Percentiles rank a stretch among this genome's conserved stretches.
Conservation (phyloP, 306 rosid species). For the Quercus parvula region DNA sequence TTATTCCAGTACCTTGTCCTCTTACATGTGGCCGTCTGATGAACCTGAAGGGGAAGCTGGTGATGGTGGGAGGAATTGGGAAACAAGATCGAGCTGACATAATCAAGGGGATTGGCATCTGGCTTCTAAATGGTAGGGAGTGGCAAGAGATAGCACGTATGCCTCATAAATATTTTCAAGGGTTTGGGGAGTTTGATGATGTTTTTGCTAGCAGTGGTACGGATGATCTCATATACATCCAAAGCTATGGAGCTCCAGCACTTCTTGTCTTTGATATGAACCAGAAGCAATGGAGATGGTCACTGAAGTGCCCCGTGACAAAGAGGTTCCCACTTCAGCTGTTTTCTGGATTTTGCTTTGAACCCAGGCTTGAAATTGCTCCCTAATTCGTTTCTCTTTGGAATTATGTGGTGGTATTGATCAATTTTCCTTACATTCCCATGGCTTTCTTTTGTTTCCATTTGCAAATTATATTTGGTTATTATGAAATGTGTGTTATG, state of each 20-base stretch:
- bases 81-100: slow-evolving; percentile 76
- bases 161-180: slow-evolving; percentile 95
- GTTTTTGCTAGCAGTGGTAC: slow-evolving; percentile 89
- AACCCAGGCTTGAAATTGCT: slow-evolving; percentile 82
- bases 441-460: slow-evolving; percentile 13
- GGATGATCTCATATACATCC: slow-evolving; percentile 76
- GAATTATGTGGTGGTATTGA: slow-evolving; percentile 27
- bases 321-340: slow-evolving; percentile 93
- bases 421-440: slow-evolving; percentile 19
- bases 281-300: slow-evolving; percentile 84
- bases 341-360: slow-evolving; percentile 92
- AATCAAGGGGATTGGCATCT: slow-evolving; percentile 92
- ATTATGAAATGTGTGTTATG: slow-evolving; percentile 30
- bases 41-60: slow-evolving; percentile 87
- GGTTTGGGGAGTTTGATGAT: slow-evolving; percentile 95
- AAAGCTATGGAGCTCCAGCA: slow-evolving; percentile 92
- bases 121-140: slow-evolving; percentile 69
- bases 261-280: slow-evolving; percentile 75
- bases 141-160: slow-evolving; percentile 82
- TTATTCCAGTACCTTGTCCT: slow-evolving; percentile 76
- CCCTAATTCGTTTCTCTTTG: slow-evolving; percentile 46
- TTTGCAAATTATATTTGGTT: slow-evolving; percentile 29
- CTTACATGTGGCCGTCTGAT: slow-evolving; percentile 92
- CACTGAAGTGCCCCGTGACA: slow-evolving; percentile 82
- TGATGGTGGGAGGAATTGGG: slow-evolving; percentile 98